Evolutionary conservation across 2,329 filamentous ascomycete species (phyloP), one percentile per base, ranked within the genome.

Genomic region (Colletotrichum falcatum): DNA sequence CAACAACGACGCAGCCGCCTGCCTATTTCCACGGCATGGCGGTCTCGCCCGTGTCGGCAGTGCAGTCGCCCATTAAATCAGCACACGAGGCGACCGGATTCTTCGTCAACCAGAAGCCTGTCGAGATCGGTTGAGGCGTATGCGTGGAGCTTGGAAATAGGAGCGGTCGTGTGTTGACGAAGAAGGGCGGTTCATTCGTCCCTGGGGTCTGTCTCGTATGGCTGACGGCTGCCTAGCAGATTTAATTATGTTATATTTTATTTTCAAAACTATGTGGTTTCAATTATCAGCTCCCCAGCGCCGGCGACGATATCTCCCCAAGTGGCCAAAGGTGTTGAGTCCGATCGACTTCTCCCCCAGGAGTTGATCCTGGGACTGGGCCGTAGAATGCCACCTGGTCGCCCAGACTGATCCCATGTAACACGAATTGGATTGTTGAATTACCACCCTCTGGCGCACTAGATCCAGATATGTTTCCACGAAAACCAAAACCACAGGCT

Each of bases 31-130:
- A 28, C 9, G 37, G 37, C 1, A 20, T n/a, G 42, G 14, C 20
- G 8, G 14, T 42, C 35, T 16, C 16, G 9, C 56, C 56, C 18
- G 39, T 33, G 26, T 18, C 56, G 5, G 11, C 11, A 2, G 26
- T 33, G 12, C 26, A 16, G 26, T 28, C 26, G 23, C 39, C 37
- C 18, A 5, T 11, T 7, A 30, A 30, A 18, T 46, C 56, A 7
- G 7, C 18, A 4, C 37, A 2, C 0, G 28, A 30, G 26, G 11
- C 56, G 26, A 11, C 28, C 9, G 58, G 30, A 12, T 61, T 35
- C n/a, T 61, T 26, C 42, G 30, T 49, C 30, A 61, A 46, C 44
- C 9, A 30, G 28, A 35, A 61, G 42, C 42, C 59, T 20, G 44
- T 49, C 8, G 44, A 49, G 44, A 49, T 37, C 16, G 30, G 3